Evolutionary conservation across 1,284 basidiomycete genomes (phyloP).

Genomic region (Apiotrichum gracile): DNA sequence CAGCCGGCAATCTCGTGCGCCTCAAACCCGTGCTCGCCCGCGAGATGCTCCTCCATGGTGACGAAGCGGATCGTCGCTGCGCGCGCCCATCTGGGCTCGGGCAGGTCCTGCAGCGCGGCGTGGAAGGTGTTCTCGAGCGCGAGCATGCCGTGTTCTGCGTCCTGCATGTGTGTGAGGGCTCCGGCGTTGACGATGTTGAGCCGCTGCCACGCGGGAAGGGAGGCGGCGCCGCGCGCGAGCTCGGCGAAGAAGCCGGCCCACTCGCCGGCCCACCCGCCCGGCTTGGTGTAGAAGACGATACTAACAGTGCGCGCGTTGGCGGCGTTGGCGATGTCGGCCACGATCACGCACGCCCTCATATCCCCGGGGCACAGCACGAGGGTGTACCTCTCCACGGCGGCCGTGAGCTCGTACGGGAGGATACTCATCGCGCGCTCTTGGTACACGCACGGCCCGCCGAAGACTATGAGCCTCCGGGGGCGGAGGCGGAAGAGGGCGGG

Average conservation of each 20-base stretch:
- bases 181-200: slow-evolving; percentile 6
- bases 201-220: neutral
- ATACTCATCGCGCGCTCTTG: neutral
- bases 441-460: neutral
- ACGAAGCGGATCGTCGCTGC: neutral
- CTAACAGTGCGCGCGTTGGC: neutral
- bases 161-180: neutral
- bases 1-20: neutral
- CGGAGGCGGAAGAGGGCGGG: neutral
- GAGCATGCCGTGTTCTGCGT: neutral
- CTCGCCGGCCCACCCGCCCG: no score
- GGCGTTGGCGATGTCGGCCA: slow-evolving; percentile 1
- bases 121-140: neutral
- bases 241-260: slow-evolving; percentile 4
- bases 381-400: slow-evolving; percentile 1
- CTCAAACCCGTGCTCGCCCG: neutral
- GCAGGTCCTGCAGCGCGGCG: no score
- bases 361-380: neutral
- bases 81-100: neutral
- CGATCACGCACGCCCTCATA: neutral
- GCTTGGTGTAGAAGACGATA: slow-evolving; percentile 2
- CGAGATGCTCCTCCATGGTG: slow-evolving; percentile 1
- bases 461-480: neutral
- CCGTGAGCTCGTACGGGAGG: slow-evolving; percentile 1
- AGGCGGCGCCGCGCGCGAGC: neutral